Percentiles rank a stretch among this genome's conserved stretches.
These are phyloP conservation scores for Nannochloris sp. DNA, from an alignment of 139 green algal genomes.

Conservation along the genomic window DNA sequence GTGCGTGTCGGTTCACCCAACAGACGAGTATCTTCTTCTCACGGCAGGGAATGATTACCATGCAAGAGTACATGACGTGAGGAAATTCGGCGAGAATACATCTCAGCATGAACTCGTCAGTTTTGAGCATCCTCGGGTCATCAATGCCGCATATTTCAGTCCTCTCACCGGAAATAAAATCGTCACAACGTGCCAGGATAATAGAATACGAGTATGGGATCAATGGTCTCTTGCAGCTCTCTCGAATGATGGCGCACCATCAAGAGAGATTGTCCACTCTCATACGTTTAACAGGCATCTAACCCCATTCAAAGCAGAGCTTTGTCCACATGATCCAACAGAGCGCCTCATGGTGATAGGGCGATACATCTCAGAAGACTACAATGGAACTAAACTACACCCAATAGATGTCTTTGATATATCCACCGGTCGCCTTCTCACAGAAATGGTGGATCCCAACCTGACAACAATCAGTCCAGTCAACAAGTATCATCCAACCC, in stretches of 20 bases:
- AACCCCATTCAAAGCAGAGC: constrained; percentile 78
- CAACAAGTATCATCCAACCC: constrained; percentile 71
- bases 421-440: constrained; percentile 44
- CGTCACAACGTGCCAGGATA: constrained; percentile 81
- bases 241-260: constrained; percentile 8
- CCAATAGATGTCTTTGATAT: constrained; percentile 78
- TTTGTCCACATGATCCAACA: constrained; percentile 67
- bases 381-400: constrained; percentile 69
- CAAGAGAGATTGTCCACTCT: constrained; percentile 76
- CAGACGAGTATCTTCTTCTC: constrained; percentile 56
- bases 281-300: constrained; percentile 93
- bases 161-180: constrained; percentile 65
- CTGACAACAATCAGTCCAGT: constrained; percentile 77
- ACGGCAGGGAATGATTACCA: constrained; percentile 72
- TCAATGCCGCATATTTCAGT: constrained; percentile 77
- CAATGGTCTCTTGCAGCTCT: constrained; percentile 21
- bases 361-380: constrained; percentile 86
- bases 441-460: constrained; percentile 60
- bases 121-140: constrained; percentile 48
- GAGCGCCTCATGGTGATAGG: constrained; percentile 64
- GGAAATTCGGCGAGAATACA: constrained; percentile 29
- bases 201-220: constrained; percentile 79
- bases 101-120: constrained; percentile 14
- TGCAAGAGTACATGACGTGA: constrained; percentile 56
- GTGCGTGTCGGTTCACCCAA: constrained; percentile 54